phyloP scores from a whole-genome alignment of 371 early-diverging fungal species.

The Funneliformis caledonium region DNA sequence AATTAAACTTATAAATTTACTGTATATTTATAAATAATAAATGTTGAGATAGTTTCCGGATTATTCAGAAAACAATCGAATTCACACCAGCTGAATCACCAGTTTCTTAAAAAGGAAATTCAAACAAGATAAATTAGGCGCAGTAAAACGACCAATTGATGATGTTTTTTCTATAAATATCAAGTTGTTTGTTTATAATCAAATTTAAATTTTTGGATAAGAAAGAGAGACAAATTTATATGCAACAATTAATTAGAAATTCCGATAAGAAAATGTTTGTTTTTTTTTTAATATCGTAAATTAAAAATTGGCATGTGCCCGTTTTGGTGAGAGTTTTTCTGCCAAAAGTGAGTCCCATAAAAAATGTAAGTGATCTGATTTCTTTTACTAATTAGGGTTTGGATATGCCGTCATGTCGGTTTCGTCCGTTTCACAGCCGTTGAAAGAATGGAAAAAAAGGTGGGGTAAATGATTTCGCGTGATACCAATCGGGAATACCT shows the following conservation, averaged over 20 bases:
- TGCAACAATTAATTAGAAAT: not conserved
- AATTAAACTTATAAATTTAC: no score
- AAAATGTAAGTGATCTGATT: not conserved
- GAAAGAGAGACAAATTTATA: not conserved
- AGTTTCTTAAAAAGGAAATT: not conserved
- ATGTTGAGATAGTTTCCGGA: no score
- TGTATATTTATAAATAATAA: no score
- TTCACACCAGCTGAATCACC: no score
- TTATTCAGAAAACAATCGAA: no score
- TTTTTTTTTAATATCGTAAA: not conserved
- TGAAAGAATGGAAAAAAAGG: not conserved
- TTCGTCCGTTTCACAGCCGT: not conserved
- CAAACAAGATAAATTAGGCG: not conserved
- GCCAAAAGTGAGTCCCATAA: no score
- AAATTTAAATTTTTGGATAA: not conserved
- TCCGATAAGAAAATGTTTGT: slow-evolving; percentile 1
- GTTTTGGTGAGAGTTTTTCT: not conserved
- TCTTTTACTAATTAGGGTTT: not conserved
- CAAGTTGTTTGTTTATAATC: slow-evolving; percentile 3
- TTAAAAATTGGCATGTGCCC: not conserved
- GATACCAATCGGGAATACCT: not conserved
- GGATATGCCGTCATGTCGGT: not conserved
- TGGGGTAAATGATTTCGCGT: not conserved
- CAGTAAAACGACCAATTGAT: not conserved
- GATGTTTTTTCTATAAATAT: not conserved